phyloP scores from a whole-genome alignment of 2,329 filamentous ascomycete species.

The Colletotrichum cordylinicola region DNA sequence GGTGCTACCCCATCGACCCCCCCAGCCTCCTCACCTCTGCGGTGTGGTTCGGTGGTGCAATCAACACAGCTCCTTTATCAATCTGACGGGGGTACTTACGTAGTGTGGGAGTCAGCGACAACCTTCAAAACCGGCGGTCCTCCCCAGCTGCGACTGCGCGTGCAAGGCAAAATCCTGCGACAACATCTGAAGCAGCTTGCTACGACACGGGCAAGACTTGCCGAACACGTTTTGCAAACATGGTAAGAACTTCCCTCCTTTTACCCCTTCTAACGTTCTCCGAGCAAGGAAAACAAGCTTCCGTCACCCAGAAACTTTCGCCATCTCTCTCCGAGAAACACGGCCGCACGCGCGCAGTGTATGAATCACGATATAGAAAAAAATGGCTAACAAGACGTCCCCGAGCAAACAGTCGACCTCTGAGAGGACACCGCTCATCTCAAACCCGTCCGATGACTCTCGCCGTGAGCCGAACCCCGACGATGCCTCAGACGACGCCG shows the following conservation, averaged over 20 bases:
- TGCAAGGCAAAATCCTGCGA: background rate
- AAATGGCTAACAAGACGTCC: slow-evolving; percentile 5
- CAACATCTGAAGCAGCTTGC: background rate
- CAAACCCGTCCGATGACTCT: slow-evolving; percentile 25
- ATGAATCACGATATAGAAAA: background rate
- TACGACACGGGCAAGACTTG: background rate
- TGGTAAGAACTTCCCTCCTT: background rate
- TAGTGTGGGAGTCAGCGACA: background rate
- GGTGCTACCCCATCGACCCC: background rate
- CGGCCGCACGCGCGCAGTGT: background rate
- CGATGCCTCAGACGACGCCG: slow-evolving; percentile 26
- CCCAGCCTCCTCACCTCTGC: background rate
- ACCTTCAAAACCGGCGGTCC: background rate
- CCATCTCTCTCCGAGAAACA: background rate
- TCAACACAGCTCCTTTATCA: background rate
- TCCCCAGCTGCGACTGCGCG: background rate
- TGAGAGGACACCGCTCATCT: slow-evolving; percentile 50
- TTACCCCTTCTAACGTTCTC: background rate
- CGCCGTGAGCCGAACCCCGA: slow-evolving; percentile 26
- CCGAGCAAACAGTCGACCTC: slow-evolving; percentile 46
- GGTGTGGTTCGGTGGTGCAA: background rate
- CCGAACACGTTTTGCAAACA: background rate
- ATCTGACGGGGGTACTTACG: background rate
- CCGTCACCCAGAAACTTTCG: background rate
- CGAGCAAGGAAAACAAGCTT: background rate